Evolutionary conservation across 1,284 basidiomycete genomes (phyloP), one percentile per base, ranked within the genome.

Genomic region (Marasmius oreades): DNA sequence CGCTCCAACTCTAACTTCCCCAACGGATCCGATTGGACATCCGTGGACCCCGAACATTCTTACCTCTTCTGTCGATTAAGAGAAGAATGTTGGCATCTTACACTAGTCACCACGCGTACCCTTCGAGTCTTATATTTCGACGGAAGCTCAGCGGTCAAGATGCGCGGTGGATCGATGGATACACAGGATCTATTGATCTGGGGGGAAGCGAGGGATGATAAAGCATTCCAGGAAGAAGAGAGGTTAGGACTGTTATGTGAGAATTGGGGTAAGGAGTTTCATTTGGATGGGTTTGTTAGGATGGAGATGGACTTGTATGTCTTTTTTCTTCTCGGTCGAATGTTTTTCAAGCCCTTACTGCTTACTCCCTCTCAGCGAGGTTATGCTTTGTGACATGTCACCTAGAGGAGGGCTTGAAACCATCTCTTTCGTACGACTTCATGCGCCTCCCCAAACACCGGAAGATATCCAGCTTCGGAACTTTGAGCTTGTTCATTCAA

Each of bases 271-370:
- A 52, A 50, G 31, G 47, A 33, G 24, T 66, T 67, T 34, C 62
- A 64, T 18, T 55, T 78, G 5, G 75, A 74, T 61, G 74, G 69
- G 0, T 75, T 73, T 36, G 67, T 75, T 44, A 75, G 77, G 61
- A 79, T 80, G 78, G 74, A 77, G 64, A 72, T 77, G 68, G 68
- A 73, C 59, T 80, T 80, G 78, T 80, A 59, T 63, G 76, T 63
- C 16, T 39, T 33, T 18, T 31, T 42, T n/a, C 3, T 16, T 14
- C 22, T 11, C 10, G n/a, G n/a, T n/a, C n/a, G n/a, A n/a, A n/a
- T 51, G 5, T 16, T 18, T 2, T 8, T 37, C 47, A 24, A 16
- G 23, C 7, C 14, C 28, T 4, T 31, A 31, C 28, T 1, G 7
- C 47, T 24, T 34, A 54, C 36, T 31, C 57, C 22, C 28, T 31